A percentile compares a stretch with the other conserved stretches of the same genome.
Conservation (phyloP, 75 land plant genomes). For the Pseudotsuga menziesii region DNA sequence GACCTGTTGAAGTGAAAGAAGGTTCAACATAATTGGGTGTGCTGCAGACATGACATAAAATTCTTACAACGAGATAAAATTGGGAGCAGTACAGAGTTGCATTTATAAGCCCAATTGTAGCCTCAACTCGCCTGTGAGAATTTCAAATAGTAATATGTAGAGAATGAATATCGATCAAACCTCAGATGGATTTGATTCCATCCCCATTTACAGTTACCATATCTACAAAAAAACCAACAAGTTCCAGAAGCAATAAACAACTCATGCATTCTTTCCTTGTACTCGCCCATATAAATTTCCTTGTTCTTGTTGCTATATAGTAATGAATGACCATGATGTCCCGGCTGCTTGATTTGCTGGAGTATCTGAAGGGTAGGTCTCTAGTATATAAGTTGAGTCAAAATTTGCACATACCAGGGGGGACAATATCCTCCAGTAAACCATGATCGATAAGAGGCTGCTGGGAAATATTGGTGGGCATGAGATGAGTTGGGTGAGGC, state of each 20-base stretch:
- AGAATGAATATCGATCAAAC: neutral
- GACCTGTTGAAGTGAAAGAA: neutral
- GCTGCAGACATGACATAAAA: too few species aligned
- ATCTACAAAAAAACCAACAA: conserved; percentile 3
- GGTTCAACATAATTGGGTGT: too few species aligned
- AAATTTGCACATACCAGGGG: neutral
- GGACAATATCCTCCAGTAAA: conserved; percentile 3
- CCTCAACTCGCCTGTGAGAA: neutral
- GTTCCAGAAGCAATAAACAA: neutral
- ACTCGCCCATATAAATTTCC: too few species aligned
- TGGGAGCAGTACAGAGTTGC: too few species aligned
- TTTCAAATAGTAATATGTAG: neutral
- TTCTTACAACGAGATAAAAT: too few species aligned
- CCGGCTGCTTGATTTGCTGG: neutral
- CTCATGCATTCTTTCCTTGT: too few species aligned
- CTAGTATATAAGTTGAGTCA: neutral
- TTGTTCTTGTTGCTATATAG: neutral
- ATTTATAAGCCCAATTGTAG: neutral
- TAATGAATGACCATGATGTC: neutral
- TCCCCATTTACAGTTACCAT: neutral
- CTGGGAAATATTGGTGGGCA: neutral
- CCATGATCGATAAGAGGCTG: conserved; percentile 1
- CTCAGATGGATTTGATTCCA: neutral
- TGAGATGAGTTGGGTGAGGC: neutral
- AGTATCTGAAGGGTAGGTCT: neutral